A percentile compares a stretch with the other conserved stretches of the same genome.
Conservation (phyloP, 2,329 filamentous ascomycete genomes). For the Hymenoscyphus infarciens region DNA sequence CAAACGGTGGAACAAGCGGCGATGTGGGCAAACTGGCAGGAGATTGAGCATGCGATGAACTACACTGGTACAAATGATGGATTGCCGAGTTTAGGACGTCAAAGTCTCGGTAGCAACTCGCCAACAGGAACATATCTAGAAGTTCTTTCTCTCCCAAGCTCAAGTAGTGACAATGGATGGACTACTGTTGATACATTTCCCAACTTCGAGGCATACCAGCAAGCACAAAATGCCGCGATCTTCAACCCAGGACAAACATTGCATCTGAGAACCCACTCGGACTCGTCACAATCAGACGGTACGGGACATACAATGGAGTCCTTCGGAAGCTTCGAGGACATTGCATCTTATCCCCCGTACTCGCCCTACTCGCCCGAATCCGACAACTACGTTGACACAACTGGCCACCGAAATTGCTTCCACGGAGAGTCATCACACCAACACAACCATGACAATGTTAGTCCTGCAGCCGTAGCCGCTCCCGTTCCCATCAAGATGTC, state of each 20-base stretch:
- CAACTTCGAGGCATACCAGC: conserved; percentile 64
- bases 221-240: conserved; percentile 60
- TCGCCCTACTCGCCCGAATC: conserved; percentile 82
- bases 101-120: conserved; percentile 58
- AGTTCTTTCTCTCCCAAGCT: conserved; percentile 75
- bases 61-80: conserved; percentile 45
- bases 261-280: conserved; percentile 81
- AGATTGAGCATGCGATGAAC: conserved; percentile 68
- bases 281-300: conserved; percentile 75
- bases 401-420: conserved; percentile 57
- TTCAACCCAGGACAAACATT: conserved; percentile 91
- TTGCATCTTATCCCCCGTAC: conserved; percentile 56
- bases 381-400: conserved; percentile 65
- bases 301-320: conserved; percentile 51
- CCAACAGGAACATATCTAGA: conserved; percentile 80
- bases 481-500: conserved; percentile 67
- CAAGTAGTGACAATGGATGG: conserved; percentile 86
- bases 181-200: conserved; percentile 72
- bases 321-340: conserved; percentile 79
- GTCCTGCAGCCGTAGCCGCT: conserved; percentile 63
- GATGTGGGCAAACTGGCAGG: conserved; percentile 73
- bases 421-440: conserved; percentile 52
- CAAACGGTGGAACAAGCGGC: conserved; percentile 54
- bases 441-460: conserved; percentile 52
- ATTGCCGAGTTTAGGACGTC: conserved; percentile 43